Percentiles rank a stretch among this genome's conserved stretches.
Conservation (phyloP, 2,329 filamentous ascomycete genomes). For the Penicillium thymicola region DNA sequence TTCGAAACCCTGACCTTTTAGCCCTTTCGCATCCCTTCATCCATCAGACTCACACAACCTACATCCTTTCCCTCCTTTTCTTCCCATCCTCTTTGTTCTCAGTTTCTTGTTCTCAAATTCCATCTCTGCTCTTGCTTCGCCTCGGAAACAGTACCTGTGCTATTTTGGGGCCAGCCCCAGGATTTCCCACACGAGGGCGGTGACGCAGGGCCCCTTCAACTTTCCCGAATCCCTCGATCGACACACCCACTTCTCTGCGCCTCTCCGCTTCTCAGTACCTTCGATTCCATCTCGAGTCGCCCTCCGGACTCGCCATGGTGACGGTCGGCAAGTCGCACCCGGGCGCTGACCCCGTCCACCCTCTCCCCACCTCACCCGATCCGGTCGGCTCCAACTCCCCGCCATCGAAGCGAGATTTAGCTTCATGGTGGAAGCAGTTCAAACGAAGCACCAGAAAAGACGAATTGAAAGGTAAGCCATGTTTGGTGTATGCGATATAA, state of each 20-base stretch:
- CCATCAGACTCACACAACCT: neutral
- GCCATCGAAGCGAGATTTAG: conserved; percentile 80
- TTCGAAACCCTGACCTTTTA: conserved; percentile 3
- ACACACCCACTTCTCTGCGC: conserved; percentile 1
- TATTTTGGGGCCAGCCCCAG: conserved; percentile 34
- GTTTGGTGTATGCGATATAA: neutral
- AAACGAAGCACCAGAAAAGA: conserved; percentile 66
- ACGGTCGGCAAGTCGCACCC: conserved; percentile 37
- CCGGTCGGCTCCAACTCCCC: conserved; percentile 60
- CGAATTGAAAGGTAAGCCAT: conserved; percentile 58
- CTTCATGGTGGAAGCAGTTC: conserved; percentile 97
- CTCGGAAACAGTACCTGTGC: conserved; percentile 11
- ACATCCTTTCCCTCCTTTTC: neutral
- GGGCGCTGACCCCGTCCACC: conserved; percentile 33
- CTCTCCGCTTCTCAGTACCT: conserved; percentile 1
- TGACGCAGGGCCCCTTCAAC: conserved; percentile 26
- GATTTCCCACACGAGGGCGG: conserved; percentile 29
- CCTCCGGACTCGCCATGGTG: conserved; percentile 30
- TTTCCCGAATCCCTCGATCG: conserved; percentile 18
- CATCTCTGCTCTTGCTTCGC: neutral
- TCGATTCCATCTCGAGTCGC: conserved; percentile 3
- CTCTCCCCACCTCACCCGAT: conserved; percentile 38
- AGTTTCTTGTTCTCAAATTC: neutral
- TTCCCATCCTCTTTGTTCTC: neutral
- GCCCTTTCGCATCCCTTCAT: conserved; percentile 9